Evolutionary conservation across 306 rosid genomes (phyloP), one percentile per base, ranked within the genome.

Genomic region (Ammopiptanthus mongolicus): DNA sequence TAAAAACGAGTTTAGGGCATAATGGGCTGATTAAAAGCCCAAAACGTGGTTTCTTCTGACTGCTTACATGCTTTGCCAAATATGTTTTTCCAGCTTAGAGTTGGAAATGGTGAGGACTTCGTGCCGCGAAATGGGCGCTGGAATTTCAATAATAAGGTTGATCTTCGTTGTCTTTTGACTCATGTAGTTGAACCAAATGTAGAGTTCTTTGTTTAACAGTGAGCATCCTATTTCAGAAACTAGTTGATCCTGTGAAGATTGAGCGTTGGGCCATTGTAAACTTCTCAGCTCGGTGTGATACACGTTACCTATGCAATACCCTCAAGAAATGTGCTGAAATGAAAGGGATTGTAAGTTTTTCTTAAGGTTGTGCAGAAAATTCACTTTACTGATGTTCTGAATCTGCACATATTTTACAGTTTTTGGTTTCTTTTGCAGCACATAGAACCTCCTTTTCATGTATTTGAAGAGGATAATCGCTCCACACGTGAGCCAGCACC

Each of bases 121-220:
- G 8, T 6, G 34, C 88, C 91, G 0, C 37, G 57, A 1, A 70
- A 77, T 61, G 87, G 91, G 10, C 57, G 73, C 48, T 87, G 88
- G 91, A 80, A 85, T 56, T 80, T 82, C 68, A 71, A 80, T 66
- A 48, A 87, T 8, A 84, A 84, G 88, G 90, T 83, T 57, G 1
- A 22, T 12, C 3, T 42, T 22, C 8, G 1, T 17, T 11, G 6
- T 25, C 15, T 21, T 55, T 48, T n/a, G 56, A 8, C 10, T 60
- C 3, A 59, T 63, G 10, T 50, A 1, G 31, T 34, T 34, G 17
- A 11, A 39, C 4, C n/a, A 44, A 47, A 64, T 53, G 29, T 42
- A n/a, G 25, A 8, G 4, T 72, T 46, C 11, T 50, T 53, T 36
- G 25, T 73, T 76, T 77, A 48, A 66, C 23, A 14, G 6, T n/a